These are phyloP conservation scores for Plenodomus tracheiphilus DNA, from an alignment of 2,329 filamentous ascomycete species.

Conservation along the genomic window DNA sequence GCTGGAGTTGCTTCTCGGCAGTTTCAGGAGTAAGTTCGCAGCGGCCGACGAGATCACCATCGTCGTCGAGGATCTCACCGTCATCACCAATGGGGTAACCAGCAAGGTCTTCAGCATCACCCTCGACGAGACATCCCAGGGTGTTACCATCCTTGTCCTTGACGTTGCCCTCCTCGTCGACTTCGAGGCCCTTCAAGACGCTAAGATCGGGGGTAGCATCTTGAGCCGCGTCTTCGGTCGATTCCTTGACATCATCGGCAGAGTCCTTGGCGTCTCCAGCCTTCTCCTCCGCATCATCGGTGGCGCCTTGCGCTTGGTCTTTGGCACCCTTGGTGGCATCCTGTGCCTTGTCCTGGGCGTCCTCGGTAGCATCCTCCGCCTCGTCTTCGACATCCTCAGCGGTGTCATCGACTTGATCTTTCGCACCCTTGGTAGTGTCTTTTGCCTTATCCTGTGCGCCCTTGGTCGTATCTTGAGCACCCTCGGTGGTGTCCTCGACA, in stretches of 20 bases:
- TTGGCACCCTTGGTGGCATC: conserved; percentile 38
- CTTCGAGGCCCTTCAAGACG: conserved; percentile 55
- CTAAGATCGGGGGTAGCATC: conserved; percentile 49
- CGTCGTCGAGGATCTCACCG: conserved; percentile 60
- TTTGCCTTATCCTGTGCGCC: conserved; percentile 23
- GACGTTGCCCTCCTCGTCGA: conserved; percentile 59
- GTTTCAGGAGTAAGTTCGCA: conserved; percentile 54
- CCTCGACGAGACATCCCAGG: conserved; percentile 55
- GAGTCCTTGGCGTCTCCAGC: conserved; percentile 26
- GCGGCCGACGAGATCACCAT: conserved; percentile 59
- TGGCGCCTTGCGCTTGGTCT: conserved; percentile 27
- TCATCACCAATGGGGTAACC: conserved; percentile 58
- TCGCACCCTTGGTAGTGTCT: conserved; percentile 44
- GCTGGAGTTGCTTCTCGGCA: conserved; percentile 47
- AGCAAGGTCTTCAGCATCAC: conserved; percentile 56
- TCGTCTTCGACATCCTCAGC: conserved; percentile 36
- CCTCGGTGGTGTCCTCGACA: conserved; percentile 32
- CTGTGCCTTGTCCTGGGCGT: conserved; percentile 33
- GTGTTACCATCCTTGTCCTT: conserved; percentile 55
- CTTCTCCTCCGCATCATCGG: conserved; percentile 28
- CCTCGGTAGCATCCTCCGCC: conserved; percentile 31
- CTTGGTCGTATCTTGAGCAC: conserved; percentile 32
- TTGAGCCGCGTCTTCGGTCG: conserved; percentile 32
- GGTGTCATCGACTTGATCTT: conserved; percentile 45
- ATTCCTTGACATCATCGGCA: conserved; percentile 34